Percentiles rank a stretch among this genome's conserved stretches.
Evolutionary conservation across 306 rosid genomes (phyloP).

Genomic region (Astragalus membranaceus): DNA sequence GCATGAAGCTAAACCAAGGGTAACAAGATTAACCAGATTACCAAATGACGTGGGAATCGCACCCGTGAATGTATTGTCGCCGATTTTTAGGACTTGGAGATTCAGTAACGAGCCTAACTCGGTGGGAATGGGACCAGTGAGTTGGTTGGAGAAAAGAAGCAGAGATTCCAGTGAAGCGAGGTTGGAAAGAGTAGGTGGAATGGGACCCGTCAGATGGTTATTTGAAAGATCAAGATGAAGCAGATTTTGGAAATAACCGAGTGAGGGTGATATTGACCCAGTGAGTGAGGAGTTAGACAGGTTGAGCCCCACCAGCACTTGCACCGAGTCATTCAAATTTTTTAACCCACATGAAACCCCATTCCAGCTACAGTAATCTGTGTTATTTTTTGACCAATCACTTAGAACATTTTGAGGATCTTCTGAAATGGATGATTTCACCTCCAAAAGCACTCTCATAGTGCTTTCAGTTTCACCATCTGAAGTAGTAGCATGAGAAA

Average conservation of each 20-base stretch:
- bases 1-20: constrained; percentile 64
- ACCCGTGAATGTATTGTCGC: constrained; percentile 64
- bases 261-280: constrained; percentile 62
- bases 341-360: constrained; percentile 43
- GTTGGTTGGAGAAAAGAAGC: constrained; percentile 60
- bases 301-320: constrained; percentile 52
- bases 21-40: constrained; percentile 33
- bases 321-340: constrained; percentile 20
- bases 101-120: constrained; percentile 43
- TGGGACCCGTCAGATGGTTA: constrained; percentile 69
- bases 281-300: constrained; percentile 69
- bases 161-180: constrained; percentile 61
- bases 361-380: constrained; percentile 58
- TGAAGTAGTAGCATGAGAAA: constrained; percentile 3
- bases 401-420: constrained; percentile 56
- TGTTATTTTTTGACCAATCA: constrained; percentile 50
- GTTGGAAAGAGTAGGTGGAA: constrained; percentile 57
- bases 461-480: constrained; percentile 9
- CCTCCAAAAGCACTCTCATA: constrained; percentile 57
- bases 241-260: constrained; percentile 50
- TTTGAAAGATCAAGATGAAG: constrained; percentile 69
- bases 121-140: constrained; percentile 54
- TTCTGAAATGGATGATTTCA: constrained; percentile 42
- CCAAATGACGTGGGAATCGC: constrained; percentile 65
- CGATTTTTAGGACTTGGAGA: constrained; percentile 65